Conservation (phyloP, 208 protist species). For the Crithidia expoeki region DNA sequence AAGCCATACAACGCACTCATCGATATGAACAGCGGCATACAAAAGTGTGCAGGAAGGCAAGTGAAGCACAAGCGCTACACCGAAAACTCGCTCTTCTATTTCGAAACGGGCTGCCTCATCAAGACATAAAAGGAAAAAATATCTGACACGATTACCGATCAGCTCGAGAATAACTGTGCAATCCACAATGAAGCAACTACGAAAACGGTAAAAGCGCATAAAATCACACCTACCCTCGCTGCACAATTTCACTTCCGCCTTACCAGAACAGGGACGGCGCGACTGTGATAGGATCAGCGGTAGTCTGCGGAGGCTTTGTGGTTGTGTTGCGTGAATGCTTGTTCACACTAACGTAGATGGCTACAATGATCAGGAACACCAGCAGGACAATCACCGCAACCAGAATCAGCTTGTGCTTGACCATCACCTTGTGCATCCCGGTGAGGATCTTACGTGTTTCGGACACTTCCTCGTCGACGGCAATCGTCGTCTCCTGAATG, state of each 20-base stretch:
- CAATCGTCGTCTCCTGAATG: slow-evolving; percentile 69
- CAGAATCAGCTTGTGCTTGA: slow-evolving; percentile 80
- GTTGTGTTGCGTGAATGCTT: slow-evolving; percentile 34
- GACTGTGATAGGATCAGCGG: slow-evolving; percentile 38
- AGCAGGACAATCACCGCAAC: slow-evolving; percentile 62
- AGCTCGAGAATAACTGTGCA: background rate
- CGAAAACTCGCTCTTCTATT: too few relatives aligned
- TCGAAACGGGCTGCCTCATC: too few relatives aligned
- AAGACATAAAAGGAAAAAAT: too few relatives aligned
- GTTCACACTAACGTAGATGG: slow-evolving; percentile 55
- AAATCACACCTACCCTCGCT: too few relatives aligned
- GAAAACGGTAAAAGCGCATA: too few relatives aligned
- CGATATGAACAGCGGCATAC: too few relatives aligned
- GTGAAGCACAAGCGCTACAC: too few relatives aligned
- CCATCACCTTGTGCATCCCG: slow-evolving; percentile 67
- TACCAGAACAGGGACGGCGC: slow-evolving; percentile 17
- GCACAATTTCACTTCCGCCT: background rate
- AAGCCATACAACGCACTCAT: too few relatives aligned
- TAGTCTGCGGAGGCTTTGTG: slow-evolving; percentile 23
- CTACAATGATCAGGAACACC: slow-evolving; percentile 66
- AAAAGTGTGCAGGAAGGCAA: too few relatives aligned
- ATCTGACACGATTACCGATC: too few relatives aligned
- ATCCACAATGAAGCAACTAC: background rate
- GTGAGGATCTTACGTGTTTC: slow-evolving; percentile 66
- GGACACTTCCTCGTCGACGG: slow-evolving; percentile 76